Evolutionary conservation across 345 rosid genomes (phyloP).

Genomic region (Gossypium herbaceum): DNA sequence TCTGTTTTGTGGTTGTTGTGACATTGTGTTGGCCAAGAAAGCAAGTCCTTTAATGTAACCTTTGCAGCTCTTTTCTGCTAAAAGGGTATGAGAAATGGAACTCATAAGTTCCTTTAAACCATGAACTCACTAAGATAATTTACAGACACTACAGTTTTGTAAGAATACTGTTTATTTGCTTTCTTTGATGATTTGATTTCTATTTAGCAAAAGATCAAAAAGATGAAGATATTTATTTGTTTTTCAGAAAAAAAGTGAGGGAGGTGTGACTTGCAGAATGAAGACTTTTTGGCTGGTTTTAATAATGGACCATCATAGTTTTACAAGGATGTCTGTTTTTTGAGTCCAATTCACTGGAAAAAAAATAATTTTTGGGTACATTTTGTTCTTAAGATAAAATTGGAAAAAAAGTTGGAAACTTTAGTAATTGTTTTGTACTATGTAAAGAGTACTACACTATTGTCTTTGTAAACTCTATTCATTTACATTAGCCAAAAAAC

Average conservation of each 20-base stretch:
- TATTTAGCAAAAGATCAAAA: background rate
- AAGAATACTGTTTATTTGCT: background rate
- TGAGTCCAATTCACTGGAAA: background rate
- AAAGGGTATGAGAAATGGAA: background rate
- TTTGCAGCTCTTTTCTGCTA: background rate
- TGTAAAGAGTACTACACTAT: background rate
- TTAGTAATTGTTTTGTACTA: background rate
- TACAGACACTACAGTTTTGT: background rate
- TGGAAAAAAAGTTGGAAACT: background rate
- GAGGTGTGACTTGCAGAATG: background rate
- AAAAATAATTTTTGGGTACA: background rate
- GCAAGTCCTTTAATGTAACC: background rate
- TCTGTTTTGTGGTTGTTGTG: background rate
- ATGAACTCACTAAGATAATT: background rate
- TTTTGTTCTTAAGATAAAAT: background rate
- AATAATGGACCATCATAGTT: slow-evolving; percentile 6
- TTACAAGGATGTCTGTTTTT: background rate
- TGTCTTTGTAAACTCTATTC: slow-evolving; percentile 2
- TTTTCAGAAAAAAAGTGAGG: background rate
- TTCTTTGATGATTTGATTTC: background rate
- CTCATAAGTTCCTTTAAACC: background rate
- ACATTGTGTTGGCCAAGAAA: background rate
- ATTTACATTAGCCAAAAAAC: background rate
- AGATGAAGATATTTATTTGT: background rate
- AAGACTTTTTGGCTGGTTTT: slow-evolving; percentile 10